These are phyloP conservation scores for Mediolabrus comicus DNA, from an alignment of 108 stramenopile species.

Conservation along the genomic window DNA sequence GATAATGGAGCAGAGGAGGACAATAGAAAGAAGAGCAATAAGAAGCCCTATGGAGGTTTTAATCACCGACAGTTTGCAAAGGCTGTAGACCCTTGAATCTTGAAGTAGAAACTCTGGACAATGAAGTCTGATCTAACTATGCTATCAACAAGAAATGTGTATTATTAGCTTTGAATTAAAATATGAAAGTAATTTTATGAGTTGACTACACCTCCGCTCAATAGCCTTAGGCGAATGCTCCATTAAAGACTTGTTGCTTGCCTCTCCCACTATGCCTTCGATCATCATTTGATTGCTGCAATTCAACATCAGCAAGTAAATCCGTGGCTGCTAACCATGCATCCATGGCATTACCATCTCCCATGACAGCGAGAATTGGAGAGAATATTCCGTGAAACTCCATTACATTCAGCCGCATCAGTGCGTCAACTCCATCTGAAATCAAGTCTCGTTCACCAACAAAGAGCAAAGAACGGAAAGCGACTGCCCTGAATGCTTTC, in stretches of 20 bases:
- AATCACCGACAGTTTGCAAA: slow-evolving; percentile 1
- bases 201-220: no score
- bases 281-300: slow-evolving; percentile 17
- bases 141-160: not conserved
- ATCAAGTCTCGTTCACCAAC: slow-evolving; percentile 84
- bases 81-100: not conserved
- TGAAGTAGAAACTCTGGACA: no score
- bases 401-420: slow-evolving; percentile 67
- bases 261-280: not conserved
- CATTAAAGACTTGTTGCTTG: slow-evolving; percentile 21
- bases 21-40: not conserved
- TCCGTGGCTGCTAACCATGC: slow-evolving; percentile 75
- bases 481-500: slow-evolving; percentile 81
- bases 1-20: not conserved
- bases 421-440: slow-evolving; percentile 70
- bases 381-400: slow-evolving; percentile 80
- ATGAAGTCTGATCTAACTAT: not conserved
- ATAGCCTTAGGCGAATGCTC: slow-evolving; percentile 21
- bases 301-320: slow-evolving; percentile 69
- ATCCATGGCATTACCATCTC: slow-evolving; percentile 80
- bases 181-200: not conserved
- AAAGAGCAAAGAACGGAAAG: slow-evolving; percentile 75
- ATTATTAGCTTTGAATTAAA: slow-evolving; percentile 1
- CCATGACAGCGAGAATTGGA: slow-evolving; percentile 81
- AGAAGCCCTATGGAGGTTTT: not conserved